These are phyloP conservation scores for Ceratocystis cubensis DNA, from an alignment of 2,329 filamentous ascomycete genomes.

Conservation along the genomic window DNA sequence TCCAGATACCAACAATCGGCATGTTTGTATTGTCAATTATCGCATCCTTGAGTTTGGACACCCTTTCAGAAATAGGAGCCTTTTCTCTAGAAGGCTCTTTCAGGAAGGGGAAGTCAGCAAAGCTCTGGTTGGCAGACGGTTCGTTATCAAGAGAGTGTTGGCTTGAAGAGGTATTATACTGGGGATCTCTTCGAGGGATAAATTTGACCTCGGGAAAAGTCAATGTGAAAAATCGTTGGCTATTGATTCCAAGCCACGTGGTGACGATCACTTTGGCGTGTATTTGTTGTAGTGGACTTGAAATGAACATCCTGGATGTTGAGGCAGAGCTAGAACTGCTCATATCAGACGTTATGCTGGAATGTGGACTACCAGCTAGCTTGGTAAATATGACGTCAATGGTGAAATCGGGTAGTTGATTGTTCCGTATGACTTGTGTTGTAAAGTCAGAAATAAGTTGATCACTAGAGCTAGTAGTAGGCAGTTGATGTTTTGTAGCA, in stretches of 20 bases:
- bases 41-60: slow-evolving; percentile 63
- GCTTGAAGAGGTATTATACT: background rate
- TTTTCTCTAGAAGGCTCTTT: slow-evolving; percentile 25
- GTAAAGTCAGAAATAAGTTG: background rate
- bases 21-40: slow-evolving; percentile 62
- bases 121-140: no score
- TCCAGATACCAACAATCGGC: slow-evolving; percentile 70
- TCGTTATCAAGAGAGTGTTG: background rate
- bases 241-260: slow-evolving; percentile 55
- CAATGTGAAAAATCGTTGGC: slow-evolving; percentile 57
- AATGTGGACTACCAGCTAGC: background rate
- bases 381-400: slow-evolving; percentile 17
- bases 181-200: background rate
- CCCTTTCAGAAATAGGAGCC: slow-evolving; percentile 58
- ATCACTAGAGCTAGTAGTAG: background rate
- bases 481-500: slow-evolving; percentile 24
- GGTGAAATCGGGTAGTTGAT: slow-evolving; percentile 16
- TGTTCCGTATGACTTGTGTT: slow-evolving; percentile 9
- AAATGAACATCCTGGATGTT: background rate
- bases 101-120: background rate
- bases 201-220: slow-evolving; percentile 47
- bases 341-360: background rate
- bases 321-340: slow-evolving; percentile 24
- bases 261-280: slow-evolving; percentile 66
- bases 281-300: slow-evolving; percentile 28